Conservation (phyloP, 192 early-diverging fungal species). For the Phycomyces blakesleeanus region DNA sequence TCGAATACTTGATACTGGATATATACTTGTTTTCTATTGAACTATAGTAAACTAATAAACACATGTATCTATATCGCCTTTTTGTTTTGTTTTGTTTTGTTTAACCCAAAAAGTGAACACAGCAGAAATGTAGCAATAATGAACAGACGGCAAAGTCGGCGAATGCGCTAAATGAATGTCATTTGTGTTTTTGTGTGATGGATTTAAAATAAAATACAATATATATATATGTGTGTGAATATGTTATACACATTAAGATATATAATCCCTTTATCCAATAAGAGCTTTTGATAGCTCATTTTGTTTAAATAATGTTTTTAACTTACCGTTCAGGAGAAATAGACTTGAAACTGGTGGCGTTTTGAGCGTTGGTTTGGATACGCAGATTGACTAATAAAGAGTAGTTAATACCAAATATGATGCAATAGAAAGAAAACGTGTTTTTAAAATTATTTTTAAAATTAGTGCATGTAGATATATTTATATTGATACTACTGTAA, state of each 20-base stretch:
- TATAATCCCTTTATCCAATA: no score
- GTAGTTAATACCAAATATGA: no score
- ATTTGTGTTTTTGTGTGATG: not conserved
- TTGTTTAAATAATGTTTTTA: no score
- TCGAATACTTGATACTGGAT: no score
- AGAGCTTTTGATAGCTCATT: no score
- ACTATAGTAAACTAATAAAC: no score
- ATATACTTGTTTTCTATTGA: no score
- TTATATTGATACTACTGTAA: no score
- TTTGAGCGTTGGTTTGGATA: slow-evolving; percentile 87
- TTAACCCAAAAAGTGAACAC: slow-evolving; percentile 91
- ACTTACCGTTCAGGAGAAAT: slow-evolving; percentile 76
- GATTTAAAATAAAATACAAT: not conserved
- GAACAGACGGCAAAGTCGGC: slow-evolving; percentile 89
- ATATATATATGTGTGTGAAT: not conserved
- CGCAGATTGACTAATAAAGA: slow-evolving; percentile 78
- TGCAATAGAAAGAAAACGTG: no score
- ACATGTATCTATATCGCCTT: not conserved
- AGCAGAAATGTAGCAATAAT: slow-evolving; percentile 84
- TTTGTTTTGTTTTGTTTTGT: slow-evolving; percentile 3
- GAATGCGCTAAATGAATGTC: slow-evolving; percentile 64
- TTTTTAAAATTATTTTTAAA: no score
- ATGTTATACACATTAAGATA: not conserved
- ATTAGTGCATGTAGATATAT: no score
- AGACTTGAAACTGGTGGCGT: slow-evolving; percentile 61